Evolutionary conservation across 192 early-diverging fungal species (phyloP).

Genomic region (Rhizophlyctis rosea): DNA sequence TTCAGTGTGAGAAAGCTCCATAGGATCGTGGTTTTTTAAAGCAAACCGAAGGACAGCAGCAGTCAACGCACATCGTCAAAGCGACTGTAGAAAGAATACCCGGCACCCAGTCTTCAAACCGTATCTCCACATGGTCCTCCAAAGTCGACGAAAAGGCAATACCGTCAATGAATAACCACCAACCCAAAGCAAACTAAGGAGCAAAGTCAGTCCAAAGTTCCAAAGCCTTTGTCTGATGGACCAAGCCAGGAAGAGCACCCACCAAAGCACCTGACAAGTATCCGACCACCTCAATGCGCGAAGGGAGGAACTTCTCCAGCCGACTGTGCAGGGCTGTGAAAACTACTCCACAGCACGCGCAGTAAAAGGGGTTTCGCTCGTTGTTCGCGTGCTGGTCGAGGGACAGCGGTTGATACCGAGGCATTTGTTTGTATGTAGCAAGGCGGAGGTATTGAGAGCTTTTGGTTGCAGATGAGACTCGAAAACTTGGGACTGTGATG

Average conservation of each 20-base stretch:
- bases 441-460: too few species aligned
- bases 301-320: conserved; percentile 17
- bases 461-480: too few species aligned
- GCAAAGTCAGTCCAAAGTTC: neutral
- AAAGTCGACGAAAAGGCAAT: conserved; percentile 28
- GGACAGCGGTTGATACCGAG: neutral
- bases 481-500: too few species aligned
- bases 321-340: conserved; percentile 4
- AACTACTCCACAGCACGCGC: conserved; percentile 19
- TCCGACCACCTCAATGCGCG: conserved; percentile 29
- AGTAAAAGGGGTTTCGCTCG: conserved; percentile 23
- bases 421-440: neutral
- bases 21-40: neutral
- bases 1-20: neutral
- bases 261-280: conserved; percentile 35
- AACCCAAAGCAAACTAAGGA: conserved; percentile 45
- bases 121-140: conserved; percentile 15
- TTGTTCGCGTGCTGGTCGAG: neutral
- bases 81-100: conserved; percentile 49
- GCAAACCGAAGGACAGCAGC: conserved; percentile 2
- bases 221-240: neutral
- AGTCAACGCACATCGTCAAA: conserved; percentile 37
- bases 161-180: conserved; percentile 56
- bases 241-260: neutral
- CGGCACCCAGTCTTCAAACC: conserved; percentile 53